phyloP scores from a whole-genome alignment of 306 rosid species.

The Carpinus fangiana region DNA sequence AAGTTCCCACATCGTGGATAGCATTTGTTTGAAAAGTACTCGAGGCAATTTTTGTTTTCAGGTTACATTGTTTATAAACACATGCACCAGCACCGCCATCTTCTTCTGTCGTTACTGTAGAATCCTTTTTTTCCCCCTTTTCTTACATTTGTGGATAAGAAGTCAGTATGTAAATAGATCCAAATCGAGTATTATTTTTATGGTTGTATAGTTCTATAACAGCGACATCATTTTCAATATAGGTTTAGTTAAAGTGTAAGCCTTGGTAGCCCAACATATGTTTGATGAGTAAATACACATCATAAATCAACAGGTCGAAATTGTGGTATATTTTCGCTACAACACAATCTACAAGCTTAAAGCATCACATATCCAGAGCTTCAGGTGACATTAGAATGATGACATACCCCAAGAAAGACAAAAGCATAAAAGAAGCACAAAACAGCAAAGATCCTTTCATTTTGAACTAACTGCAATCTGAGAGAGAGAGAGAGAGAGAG shows the following conservation, averaged over 20 bases:
- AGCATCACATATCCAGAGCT: neutral
- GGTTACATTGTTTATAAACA: neutral
- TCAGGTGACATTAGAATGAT: neutral
- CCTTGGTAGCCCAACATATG: neutral
- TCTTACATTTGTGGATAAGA: too few relatives aligned
- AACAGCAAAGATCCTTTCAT: constrained; percentile 25
- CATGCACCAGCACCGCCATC: too few relatives aligned
- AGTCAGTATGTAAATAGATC: too few relatives aligned
- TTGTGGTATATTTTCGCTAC: too few relatives aligned
- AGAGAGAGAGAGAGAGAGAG: too few relatives aligned
- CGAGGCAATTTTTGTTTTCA: neutral
- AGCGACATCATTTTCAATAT: too few relatives aligned
- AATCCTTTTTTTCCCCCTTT: too few relatives aligned
- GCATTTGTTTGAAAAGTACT: neutral
- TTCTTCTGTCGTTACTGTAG: too few relatives aligned
- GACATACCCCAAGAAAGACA: neutral
- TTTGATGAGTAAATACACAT: neutral
- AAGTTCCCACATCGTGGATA: too few relatives aligned
- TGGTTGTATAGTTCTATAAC: too few relatives aligned
- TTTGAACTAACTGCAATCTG: constrained; percentile 31
- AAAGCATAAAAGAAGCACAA: neutral
- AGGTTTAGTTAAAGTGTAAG: too few relatives aligned
- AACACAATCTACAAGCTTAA: neutral
- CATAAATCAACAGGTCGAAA: neutral
- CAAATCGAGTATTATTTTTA: too few relatives aligned